Conservation (phyloP, 2,329 filamentous ascomycete species). For the Pestalotiopsis sp. region DNA sequence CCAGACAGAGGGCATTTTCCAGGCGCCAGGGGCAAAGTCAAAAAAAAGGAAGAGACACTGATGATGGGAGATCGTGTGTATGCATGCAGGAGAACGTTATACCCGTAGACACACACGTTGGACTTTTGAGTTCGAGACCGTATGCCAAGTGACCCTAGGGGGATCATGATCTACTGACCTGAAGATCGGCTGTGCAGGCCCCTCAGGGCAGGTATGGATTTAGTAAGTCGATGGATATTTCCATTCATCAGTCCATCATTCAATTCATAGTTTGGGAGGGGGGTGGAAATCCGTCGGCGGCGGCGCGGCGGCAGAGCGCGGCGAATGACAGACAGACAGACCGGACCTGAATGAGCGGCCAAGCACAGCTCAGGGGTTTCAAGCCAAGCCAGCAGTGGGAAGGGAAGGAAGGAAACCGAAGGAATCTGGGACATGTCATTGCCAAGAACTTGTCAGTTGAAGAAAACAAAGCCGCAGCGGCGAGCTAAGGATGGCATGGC, state of each 20-base stretch:
- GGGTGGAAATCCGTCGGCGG: background rate
- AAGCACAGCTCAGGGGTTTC: background rate
- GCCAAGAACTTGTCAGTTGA: background rate
- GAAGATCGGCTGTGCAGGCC: background rate
- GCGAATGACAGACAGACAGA: background rate
- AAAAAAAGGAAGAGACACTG: background rate
- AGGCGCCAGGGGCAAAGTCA: too few species aligned
- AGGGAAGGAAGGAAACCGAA: background rate
- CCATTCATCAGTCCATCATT: too few species aligned
- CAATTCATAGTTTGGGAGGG: background rate
- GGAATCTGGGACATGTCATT: background rate
- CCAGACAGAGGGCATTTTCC: too few species aligned
- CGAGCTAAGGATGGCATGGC: background rate
- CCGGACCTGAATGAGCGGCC: background rate
- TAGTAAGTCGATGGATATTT: background rate
- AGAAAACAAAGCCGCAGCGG: background rate
- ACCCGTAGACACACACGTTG: background rate
- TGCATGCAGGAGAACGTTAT: background rate
- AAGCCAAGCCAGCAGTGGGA: background rate
- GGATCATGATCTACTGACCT: background rate
- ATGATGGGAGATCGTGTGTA: background rate
- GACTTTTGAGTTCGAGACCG: conserved; percentile 4
- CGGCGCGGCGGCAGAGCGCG: background rate
- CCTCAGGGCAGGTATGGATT: background rate
- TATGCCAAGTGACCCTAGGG: background rate